Evolutionary conservation across 345 rosid genomes (phyloP).

Genomic region (Citrus mangshanensis): DNA sequence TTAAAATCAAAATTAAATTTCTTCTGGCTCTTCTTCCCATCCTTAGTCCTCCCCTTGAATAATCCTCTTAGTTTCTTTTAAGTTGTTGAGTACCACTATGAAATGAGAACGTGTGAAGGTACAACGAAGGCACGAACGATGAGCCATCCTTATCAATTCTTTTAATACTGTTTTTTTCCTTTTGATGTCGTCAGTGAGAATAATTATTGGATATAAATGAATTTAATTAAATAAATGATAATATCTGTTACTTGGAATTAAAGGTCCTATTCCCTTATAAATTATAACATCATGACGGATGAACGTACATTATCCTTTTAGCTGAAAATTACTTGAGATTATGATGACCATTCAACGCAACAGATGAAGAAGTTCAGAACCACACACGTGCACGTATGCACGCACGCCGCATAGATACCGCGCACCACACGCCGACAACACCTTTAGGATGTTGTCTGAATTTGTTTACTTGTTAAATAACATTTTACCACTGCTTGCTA

Average conservation of each 20-base stretch:
- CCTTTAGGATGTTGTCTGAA: too few species aligned
- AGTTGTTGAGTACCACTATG: neutral
- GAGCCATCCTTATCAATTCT: neutral
- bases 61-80: neutral
- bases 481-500: neutral
- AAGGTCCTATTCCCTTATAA: neutral
- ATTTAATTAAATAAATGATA: too few species aligned
- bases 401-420: too few species aligned
- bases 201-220: neutral
- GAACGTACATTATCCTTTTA: neutral
- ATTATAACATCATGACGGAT: neutral
- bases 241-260: neutral
- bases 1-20: neutral
- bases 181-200: neutral
- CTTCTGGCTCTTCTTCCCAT: neutral
- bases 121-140: neutral
- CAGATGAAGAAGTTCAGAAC: neutral
- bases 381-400: neutral
- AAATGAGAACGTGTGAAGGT: neutral
- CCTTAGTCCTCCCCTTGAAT: neutral
- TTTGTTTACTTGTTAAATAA: too few species aligned
- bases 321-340: neutral
- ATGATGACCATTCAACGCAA: neutral
- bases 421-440: too few species aligned
- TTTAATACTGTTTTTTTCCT: neutral